Base-by-base conservation (phyloP, 768 basidiomycete species). In the Phallus indusiatus region DNA sequence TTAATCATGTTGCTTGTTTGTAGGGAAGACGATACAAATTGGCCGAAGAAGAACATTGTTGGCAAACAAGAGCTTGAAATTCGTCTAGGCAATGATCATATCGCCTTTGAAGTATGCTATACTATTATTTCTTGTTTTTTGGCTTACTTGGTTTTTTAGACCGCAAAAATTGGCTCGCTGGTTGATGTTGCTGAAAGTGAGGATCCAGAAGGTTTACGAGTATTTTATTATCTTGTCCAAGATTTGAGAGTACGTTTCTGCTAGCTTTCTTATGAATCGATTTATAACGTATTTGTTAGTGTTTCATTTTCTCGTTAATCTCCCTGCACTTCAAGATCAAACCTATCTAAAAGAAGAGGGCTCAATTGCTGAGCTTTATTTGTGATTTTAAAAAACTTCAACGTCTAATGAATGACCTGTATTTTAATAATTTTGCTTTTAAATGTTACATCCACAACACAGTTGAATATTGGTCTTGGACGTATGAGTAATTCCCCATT, bases 261-360 rank as follows among this genome's bases (percentile, higher is more conserved):
- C 36, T 54, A 11, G 24, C 16, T 17, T 17, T 28, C 46, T 21
- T 3, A 47, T 18, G 12, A 37, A 24, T 8, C 53, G 18, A 49
- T 12, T 42, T 34, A 35, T 2, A n/a, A 22, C 61, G 24, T 50
- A 54, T 33, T 17, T 22, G 33, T 6, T 67, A 99, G 95, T 97
- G 94, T 74, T 81, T 97, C 61, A 94, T 99, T 65, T 96, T 98
- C 73, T 97, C 96, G 9, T 81, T 99, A 62, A 98, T 99, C 70
- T 92, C 93, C 2, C 82, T 99, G 37, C 95, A 99, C 78, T 98
- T 99, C 87, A 98, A 98, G 77, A 98, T 99, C 81, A 98, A 99
- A 80, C 96, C 96, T 16, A 97, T 93, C 66, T 93, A 83, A 74
- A 16, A 11, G n/a, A n/a, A n/a, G n/a, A 42, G 12, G 42, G 4